Base-by-base conservation (phyloP, 306 rosid genomes). In the Datisca glomerata region DNA sequence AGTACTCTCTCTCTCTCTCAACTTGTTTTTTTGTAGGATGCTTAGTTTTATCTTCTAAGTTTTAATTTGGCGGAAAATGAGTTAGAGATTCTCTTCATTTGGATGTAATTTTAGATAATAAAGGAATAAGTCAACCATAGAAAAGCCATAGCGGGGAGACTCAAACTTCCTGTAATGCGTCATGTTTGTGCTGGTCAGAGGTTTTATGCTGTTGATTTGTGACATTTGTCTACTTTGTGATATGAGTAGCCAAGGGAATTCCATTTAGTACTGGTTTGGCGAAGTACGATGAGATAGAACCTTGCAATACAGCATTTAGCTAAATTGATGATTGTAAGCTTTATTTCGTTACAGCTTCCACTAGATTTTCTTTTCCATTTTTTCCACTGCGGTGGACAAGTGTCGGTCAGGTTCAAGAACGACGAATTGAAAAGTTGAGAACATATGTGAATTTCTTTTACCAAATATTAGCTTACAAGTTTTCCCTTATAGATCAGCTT, bases 1-100 rank as follows among this genome's bases (percentile, higher is more conserved):
- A n/a, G 17, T 22, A 23, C 41, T 53, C 31, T 53, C 28, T 40
- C 15, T 45, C 18, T 24, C 35, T 45, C 20, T 24, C 18, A 5
- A 11, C 24, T 8, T 45, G 11, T 45, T 8, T 25, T 6, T 1
- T 38, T 10, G 23, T 28, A 10, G 4, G 20, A 9, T 49, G 12
- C 11, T 49, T 50, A 31, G 35, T 31, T 31, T 31, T 8, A 4
- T 8, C 35, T 31, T 31, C 2, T 31, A 10, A 8, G 9, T 1
- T 31, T 8, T 31, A 7, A 8, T 31, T n/a, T n/a, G n/a, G n/a
- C n/a, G n/a, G n/a, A n/a, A 1, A 7, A 39, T 52, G 16, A 41
- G 13, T 18, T 14, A 13, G 44, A 23, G 23, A 1, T 17, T 3
- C 13, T 42, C 35, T 31, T 31, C 12, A 13, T 31, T 31, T 31